phyloP scores from a whole-genome alignment of 305 asterid genomes.

The Rubia balearica region DNA sequence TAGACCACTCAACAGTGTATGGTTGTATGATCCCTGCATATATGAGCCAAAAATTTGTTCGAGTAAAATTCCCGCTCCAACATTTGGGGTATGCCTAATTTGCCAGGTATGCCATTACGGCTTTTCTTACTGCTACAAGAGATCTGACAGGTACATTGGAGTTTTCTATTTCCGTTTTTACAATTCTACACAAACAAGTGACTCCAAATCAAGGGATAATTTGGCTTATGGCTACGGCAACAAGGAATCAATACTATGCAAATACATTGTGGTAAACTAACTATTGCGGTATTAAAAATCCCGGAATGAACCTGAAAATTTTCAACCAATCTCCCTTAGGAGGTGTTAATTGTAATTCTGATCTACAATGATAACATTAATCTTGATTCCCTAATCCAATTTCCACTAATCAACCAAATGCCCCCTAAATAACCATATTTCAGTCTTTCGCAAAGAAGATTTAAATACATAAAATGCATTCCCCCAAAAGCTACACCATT shows the following conservation, averaged over 20 bases:
- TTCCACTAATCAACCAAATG: neutral
- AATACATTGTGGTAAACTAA: neutral
- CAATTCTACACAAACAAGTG: neutral
- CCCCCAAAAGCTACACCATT: neutral
- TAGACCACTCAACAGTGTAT: slow-evolving; percentile 39
- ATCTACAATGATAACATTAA: neutral
- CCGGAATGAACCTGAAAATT: neutral
- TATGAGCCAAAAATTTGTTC: neutral
- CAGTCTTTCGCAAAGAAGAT: no score
- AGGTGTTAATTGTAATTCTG: neutral
- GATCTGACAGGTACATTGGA: neutral
- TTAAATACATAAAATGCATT: neutral
- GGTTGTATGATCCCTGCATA: slow-evolving; percentile 45
- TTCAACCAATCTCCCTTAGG: neutral
- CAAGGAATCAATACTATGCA: neutral
- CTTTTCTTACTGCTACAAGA: neutral
- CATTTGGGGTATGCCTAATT: no score
- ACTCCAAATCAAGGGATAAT: neutral
- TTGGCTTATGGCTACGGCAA: neutral
- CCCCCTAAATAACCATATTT: neutral
- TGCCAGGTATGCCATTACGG: neutral
- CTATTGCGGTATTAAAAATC: no score
- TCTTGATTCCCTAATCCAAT: neutral
- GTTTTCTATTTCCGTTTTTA: neutral
- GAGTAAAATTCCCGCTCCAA: neutral